Evolutionary conservation across 2,329 filamentous ascomycete species (phyloP).

Genomic region (Graphilbum sp.): DNA sequence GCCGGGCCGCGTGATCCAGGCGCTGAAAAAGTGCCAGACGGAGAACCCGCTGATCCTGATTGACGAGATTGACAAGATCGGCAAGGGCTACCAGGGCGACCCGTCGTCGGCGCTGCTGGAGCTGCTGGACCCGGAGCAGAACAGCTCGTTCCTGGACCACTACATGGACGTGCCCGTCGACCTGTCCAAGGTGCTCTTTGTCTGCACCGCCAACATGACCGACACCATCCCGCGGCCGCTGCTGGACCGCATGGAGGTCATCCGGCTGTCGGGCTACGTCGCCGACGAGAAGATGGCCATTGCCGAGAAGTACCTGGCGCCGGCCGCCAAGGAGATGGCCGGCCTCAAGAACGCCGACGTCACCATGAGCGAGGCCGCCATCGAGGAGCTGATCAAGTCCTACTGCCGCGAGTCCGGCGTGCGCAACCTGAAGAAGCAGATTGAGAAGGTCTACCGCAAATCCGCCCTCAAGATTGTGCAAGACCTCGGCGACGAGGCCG

Average conservation of each 20-base stretch:
- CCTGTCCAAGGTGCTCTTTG: slow-evolving; percentile 91
- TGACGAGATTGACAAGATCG: slow-evolving; percentile 97
- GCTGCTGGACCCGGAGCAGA: slow-evolving; percentile 90
- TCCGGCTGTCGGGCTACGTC: slow-evolving; percentile 89
- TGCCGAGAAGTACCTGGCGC: slow-evolving; percentile 79
- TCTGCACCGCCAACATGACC: slow-evolving; percentile 97
- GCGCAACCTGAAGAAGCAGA: slow-evolving; percentile 96
- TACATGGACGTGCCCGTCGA: slow-evolving; percentile 98
- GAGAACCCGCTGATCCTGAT: slow-evolving; percentile 95
- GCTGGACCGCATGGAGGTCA: slow-evolving; percentile 94
- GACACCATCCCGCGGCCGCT: slow-evolving; percentile 92
- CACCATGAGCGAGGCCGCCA: slow-evolving; percentile 68
- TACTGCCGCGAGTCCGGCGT: slow-evolving; percentile 97
- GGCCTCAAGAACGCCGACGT: slow-evolving; percentile 85
- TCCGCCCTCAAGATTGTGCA: slow-evolving; percentile 94
- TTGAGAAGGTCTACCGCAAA: slow-evolving; percentile 97
- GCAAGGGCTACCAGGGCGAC: slow-evolving; percentile 88
- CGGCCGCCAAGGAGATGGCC: slow-evolving; percentile 84
- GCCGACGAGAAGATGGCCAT: slow-evolving; percentile 99
- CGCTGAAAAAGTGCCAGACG: slow-evolving; percentile 96
- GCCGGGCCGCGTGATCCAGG: slow-evolving; percentile 92
- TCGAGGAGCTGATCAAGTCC: slow-evolving; percentile 93
- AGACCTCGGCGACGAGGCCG: slow-evolving; percentile 71
- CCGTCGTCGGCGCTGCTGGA: slow-evolving; percentile 89
- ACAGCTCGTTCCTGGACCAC: slow-evolving; percentile 91